A percentile compares a stretch with the other conserved stretches of the same genome.
phyloP scores from a whole-genome alignment of 345 rosid genomes.

The Acer campestre region DNA sequence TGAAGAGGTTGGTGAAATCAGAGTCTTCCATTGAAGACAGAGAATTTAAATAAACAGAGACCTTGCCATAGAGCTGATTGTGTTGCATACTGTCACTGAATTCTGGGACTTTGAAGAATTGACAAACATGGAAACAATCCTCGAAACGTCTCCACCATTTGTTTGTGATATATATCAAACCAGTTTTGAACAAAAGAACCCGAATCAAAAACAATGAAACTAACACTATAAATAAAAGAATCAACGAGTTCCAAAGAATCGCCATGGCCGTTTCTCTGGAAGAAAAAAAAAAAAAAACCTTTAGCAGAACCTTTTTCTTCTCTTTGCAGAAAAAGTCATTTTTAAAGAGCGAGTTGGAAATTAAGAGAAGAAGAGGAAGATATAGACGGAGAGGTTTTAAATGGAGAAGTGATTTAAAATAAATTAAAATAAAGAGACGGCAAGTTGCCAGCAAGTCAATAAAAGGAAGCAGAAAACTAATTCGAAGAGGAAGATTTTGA shows the following conservation, averaged over 20 bases:
- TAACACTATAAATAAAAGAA: conserved; percentile 15
- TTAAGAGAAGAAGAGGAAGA: neutral
- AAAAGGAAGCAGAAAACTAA: neutral
- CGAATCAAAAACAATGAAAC: conserved; percentile 32
- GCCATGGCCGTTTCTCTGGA: conserved; percentile 30
- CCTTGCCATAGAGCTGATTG: conserved; percentile 59
- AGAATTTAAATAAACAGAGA: conserved; percentile 58
- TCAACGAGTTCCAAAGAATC: conserved; percentile 31
- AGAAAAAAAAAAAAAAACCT: neutral
- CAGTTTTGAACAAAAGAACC: conserved; percentile 56
- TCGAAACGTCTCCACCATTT: conserved; percentile 49
- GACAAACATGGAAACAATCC: conserved; percentile 64
- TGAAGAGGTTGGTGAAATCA: conserved; percentile 77
- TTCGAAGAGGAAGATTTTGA: neutral
- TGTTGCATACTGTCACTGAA: conserved; percentile 62
- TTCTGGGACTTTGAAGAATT: conserved; percentile 72
- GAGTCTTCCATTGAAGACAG: conserved; percentile 73
- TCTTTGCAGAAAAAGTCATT: neutral
- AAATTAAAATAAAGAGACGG: conserved; percentile 1
- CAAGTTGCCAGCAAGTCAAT: conserved; percentile 18
- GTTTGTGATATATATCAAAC: conserved; percentile 51
- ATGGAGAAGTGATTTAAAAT: neutral
- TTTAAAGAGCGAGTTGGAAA: neutral
- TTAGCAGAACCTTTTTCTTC: neutral
- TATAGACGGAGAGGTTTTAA: neutral